Evolutionary conservation across 2,329 filamentous ascomycete genomes (phyloP), one percentile per base, ranked within the genome.

Genomic region (Penicillium fuscoglaucum): DNA sequence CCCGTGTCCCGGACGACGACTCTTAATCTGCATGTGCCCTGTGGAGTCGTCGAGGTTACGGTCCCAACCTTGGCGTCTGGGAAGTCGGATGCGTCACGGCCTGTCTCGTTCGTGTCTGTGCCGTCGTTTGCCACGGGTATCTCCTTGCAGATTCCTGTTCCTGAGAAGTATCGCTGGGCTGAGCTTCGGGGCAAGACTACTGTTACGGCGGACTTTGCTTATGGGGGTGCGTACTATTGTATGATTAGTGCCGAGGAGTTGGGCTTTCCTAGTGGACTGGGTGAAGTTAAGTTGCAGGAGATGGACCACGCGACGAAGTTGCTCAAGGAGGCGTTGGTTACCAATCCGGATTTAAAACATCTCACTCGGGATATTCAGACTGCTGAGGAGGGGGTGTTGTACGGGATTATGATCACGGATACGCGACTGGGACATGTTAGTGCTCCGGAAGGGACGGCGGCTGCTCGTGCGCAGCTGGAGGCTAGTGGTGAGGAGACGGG

Each of bases 171-270:
- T 4, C 65, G 68, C 6, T 81, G 79, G 79, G 70, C 73, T 0
- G 72, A 79, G 58, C 65, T 82, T 1, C 52, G 1, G 53, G 54
- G 2, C 59, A 63, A 6, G 55, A 59, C 2, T 61, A 2, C 63
- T 6, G 67, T 80, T 8, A 68, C 43, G 0, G 61, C 72, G 0
- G 73, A 76, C 55, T 60, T 81, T 26, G 69, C 72, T 28, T 82
- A 78, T 48, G 79, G 79, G 0, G 79, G 79, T 2, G 76, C 78
- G 0, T 82, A 79, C 58, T 81, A 77, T 60, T 72, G 71, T 43
- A 49, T 82, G 0, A 66, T 79, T 15, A 45, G 68, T 4, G 74
- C 71, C 0, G 52, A 59, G 1, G 71, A 77, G 29, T 66, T 82
- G 2, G 79, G 78, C 0, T 80, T 80, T 52, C 19, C 60, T 6